Conservation (phyloP, 2,329 filamentous ascomycete species). For the Davidsoniella australis region DNA sequence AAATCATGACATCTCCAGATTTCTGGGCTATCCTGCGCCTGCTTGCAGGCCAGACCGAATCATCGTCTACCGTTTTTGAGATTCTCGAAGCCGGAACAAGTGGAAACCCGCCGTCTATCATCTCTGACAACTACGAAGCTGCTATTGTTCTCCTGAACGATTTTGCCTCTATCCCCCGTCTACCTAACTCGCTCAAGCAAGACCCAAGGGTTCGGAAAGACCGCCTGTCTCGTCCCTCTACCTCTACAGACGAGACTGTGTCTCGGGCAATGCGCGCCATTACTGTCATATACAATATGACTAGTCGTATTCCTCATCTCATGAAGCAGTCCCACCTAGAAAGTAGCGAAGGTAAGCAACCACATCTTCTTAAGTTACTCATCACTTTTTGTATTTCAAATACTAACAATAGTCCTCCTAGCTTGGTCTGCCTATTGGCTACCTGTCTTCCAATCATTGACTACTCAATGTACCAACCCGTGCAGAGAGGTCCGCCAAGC, state of each 20-base stretch:
- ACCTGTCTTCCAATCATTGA: constrained; percentile 78
- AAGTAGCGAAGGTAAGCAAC: constrained; percentile 50
- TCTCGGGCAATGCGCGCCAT: constrained; percentile 63
- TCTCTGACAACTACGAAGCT: constrained; percentile 88
- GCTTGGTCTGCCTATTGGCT: constrained; percentile 98
- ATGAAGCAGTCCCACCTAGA: constrained; percentile 92
- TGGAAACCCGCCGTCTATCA: constrained; percentile 64
- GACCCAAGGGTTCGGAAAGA: constrained; percentile 6
- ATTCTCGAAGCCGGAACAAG: constrained; percentile 66
- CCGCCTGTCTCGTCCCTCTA: background rate
- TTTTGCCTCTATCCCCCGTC: constrained; percentile 52
- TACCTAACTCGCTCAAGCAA: background rate
- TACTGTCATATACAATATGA: constrained; percentile 65
- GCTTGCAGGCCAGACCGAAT: constrained; percentile 50
- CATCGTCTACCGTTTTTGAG: constrained; percentile 64
- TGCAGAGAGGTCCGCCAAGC: constrained; percentile 84
- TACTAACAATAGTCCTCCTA: constrained; percentile 21
- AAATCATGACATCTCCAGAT: constrained; percentile 90
- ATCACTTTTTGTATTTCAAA: background rate
- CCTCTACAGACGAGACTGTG: constrained; percentile 5
- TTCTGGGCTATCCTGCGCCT: constrained; percentile 85
- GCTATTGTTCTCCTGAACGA: constrained; percentile 72
- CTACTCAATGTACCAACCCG: constrained; percentile 81
- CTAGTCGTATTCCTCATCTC: constrained; percentile 61
- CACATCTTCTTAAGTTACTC: background rate